Evolutionary conservation across 495 filamentous ascomycete species (phyloP).

Genomic region (Terfezia claveryi): DNA sequence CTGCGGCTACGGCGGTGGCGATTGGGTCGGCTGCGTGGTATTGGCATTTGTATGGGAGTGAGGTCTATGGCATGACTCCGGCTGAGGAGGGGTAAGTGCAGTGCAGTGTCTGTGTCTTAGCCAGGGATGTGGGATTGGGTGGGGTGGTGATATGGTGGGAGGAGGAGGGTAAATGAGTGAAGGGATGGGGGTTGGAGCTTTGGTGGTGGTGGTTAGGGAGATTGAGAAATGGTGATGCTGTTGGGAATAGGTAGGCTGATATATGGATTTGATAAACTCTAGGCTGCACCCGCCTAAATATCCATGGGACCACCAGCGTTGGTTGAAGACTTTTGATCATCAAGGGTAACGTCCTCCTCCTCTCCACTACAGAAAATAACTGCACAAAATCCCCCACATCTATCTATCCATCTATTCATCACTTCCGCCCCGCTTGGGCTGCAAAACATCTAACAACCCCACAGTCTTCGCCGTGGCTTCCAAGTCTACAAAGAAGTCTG

Average conservation of each 20-base stretch:
- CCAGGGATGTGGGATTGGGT: background rate
- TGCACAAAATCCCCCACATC: conserved; percentile 4
- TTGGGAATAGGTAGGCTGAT: conserved; percentile 2
- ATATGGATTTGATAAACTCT: background rate
- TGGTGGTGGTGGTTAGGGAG: too few species aligned
- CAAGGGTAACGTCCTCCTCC: conserved; percentile 39
- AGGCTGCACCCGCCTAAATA: conserved; percentile 83
- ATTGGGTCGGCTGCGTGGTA: conserved; percentile 83
- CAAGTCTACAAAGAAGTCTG: conserved; percentile 99
- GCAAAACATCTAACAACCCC: too few species aligned
- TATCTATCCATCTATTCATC: background rate
- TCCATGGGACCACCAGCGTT: conserved; percentile 85
- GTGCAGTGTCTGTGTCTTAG: conserved; percentile 18
- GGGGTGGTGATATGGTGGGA: background rate
- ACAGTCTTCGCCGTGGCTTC: conserved; percentile 92
- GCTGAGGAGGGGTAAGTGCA: conserved; percentile 89
- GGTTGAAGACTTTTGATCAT: conserved; percentile 89
- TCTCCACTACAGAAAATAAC: background rate
- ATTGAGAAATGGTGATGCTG: too few species aligned
- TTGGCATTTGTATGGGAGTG: conserved; percentile 79
- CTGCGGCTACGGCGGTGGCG: conserved; percentile 62
- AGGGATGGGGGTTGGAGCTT: too few species aligned
- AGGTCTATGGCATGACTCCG: conserved; percentile 71
- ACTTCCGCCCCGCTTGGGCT: conserved; percentile 13
- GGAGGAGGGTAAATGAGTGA: too few species aligned